Percentiles rank a stretch among this genome's conserved stretches.
phyloP scores from a whole-genome alignment of 2,329 filamentous ascomycete genomes.

The Cylindrodendrum hubeiense region DNA sequence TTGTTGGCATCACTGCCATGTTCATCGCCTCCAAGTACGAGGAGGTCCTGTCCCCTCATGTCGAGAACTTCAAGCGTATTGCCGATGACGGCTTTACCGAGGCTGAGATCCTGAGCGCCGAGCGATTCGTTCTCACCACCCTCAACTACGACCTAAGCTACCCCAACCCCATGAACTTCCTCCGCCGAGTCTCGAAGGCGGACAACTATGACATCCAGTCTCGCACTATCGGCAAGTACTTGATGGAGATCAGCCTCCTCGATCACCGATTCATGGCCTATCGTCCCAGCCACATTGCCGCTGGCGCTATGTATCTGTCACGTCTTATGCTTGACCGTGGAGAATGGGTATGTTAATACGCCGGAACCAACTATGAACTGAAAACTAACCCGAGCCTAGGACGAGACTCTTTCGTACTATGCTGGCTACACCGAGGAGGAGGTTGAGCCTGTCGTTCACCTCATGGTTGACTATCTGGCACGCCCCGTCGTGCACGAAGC shows the following conservation, averaged over 20 bases:
- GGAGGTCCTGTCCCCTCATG: conserved; percentile 95
- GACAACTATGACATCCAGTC: conserved; percentile 99
- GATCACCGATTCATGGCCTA: conserved; percentile 95
- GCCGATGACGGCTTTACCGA: conserved; percentile 97
- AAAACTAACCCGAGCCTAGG: conserved; percentile 62
- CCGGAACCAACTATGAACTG: conserved; percentile 5
- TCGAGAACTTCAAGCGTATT: conserved; percentile 96
- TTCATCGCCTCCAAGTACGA: conserved; percentile 99
- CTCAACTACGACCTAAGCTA: conserved; percentile 98
- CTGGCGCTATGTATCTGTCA: conserved; percentile 94
- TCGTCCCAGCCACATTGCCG: conserved; percentile 89
- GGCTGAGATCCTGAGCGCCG: conserved; percentile 95
- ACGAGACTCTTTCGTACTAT: conserved; percentile 89
- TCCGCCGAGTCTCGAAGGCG: conserved; percentile 97
- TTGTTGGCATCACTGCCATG: conserved; percentile 98
- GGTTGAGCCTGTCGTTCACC: conserved; percentile 88
- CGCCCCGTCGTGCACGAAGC: conserved; percentile 93
- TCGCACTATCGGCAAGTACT: conserved; percentile 95
- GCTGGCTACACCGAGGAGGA: conserved; percentile 94
- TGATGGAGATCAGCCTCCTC: conserved; percentile 95
- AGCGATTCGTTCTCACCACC: conserved; percentile 91
- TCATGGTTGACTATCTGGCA: conserved; percentile 97
- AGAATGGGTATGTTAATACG: conserved; percentile 79
- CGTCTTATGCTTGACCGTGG: conserved; percentile 92
- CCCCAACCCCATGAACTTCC: conserved; percentile 99